Base-by-base conservation (phyloP, 1,139 yeast genomes). In the Yamadazyma blattariae region DNA sequence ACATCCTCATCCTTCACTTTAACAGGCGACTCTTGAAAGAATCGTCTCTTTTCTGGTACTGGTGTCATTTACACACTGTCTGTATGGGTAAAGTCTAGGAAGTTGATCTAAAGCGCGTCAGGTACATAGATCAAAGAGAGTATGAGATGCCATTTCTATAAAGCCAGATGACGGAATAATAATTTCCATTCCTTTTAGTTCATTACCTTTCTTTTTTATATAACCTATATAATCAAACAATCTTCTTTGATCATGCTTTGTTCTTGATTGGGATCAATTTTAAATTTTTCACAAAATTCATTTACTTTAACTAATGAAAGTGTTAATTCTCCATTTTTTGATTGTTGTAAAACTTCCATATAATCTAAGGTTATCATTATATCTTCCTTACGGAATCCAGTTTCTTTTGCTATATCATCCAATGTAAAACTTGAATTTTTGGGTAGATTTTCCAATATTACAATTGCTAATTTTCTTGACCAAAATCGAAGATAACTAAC, bases 311-410 rank as follows among this genome's bases (percentile, higher is more conserved):
- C 61, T 23, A 54, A 30, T 19, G 51, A 43, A 5, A 64, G 39
- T 24, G 5, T 47, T 48, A 23, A 38, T 24, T 28, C 35, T 7
- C 41, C 46, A 2, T 24, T 39, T 29, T 48, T 49, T 9, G 42
- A 44, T 3, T 15, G 19, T 12, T 51, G 49, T 25, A 83, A 48
- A 13, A 82, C 75, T 11, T 64, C 57, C 82, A 88, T 77, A 45
- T 73, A 64, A 41, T 79, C 79, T 36, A 89, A 57, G 0, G 95
- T 74, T 47, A 75, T 59, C 3, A 82, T 54, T 1, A 88, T 67
- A 54, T 90, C 97, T 25, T 77, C 82, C 10, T 68, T 68, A 37
- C 94, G 64, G 40, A 88, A 81, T 0, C 92, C 90, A 0, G 96
- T 85, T 2, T 52, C 56, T 9, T 54, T 54, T 1, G 90, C 69